These are phyloP conservation scores for Penicillium nordicum DNA, from an alignment of 2,329 filamentous ascomycete genomes.

Conservation along the genomic window DNA sequence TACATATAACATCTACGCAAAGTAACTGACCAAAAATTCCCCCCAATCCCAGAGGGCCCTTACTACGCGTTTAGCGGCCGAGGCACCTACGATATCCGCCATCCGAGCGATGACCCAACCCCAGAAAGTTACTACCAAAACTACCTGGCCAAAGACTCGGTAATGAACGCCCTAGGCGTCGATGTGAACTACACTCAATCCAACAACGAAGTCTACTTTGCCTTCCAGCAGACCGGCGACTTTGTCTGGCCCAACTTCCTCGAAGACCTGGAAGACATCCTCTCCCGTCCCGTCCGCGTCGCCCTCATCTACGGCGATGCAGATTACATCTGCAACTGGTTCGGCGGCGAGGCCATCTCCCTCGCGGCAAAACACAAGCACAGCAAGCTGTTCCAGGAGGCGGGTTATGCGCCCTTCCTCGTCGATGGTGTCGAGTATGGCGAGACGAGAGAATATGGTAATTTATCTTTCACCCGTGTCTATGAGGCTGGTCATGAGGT, in stretches of 20 bases:
- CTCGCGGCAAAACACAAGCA: conserved; percentile 55
- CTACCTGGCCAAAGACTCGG: conserved; percentile 60
- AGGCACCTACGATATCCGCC: conserved; percentile 61
- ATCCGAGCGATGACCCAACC: conserved; percentile 57
- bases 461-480: conserved; percentile 65
- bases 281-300: conserved; percentile 62
- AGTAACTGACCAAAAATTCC: background rate
- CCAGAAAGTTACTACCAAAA: conserved; percentile 60
- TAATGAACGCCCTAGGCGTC: conserved; percentile 61
- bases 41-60: conserved; percentile 40
- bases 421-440: conserved; percentile 66
- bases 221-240: conserved; percentile 56
- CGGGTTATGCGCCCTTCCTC: conserved; percentile 70
- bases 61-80: conserved; percentile 56
- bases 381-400: conserved; percentile 56
- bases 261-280: conserved; percentile 57
- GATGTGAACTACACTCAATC: conserved; percentile 58
- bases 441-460: conserved; percentile 71
- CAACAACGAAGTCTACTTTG: conserved; percentile 42
- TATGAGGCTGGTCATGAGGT: conserved; percentile 65
- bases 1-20: background rate
- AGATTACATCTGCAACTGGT: conserved; percentile 55
- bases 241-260: conserved; percentile 62
- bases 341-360: conserved; percentile 72
- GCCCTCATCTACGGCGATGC: conserved; percentile 68